Conservation (phyloP, 2,329 filamentous ascomycete species). For the Rugonectria rugulosa region DNA sequence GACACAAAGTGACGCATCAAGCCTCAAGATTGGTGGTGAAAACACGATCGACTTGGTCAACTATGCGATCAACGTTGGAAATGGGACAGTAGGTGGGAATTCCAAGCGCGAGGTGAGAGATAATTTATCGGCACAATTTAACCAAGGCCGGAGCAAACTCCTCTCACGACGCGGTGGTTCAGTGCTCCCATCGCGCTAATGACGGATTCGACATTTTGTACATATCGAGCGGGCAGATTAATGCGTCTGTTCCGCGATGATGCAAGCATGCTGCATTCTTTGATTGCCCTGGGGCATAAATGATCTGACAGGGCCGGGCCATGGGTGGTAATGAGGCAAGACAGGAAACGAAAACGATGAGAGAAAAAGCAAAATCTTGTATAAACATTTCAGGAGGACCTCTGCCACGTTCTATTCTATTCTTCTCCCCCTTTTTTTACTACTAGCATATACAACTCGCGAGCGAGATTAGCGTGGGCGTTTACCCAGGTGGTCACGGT, state of each 20-base stretch:
- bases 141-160: background rate
- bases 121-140: constrained; percentile 1
- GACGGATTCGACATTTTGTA: constrained; percentile 26
- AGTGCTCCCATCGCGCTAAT: constrained; percentile 1
- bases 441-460: constrained; percentile 39
- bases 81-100: constrained; percentile 39
- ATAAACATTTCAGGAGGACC: constrained; percentile 34
- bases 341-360: constrained; percentile 25
- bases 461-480: constrained; percentile 42
- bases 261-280: constrained; percentile 23
- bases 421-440: constrained; percentile 22
- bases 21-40: constrained; percentile 51
- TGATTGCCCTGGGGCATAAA: constrained; percentile 12
- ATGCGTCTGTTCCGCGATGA: constrained; percentile 27
- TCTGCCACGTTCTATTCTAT: constrained; percentile 32
- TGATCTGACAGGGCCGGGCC: constrained; percentile 22
- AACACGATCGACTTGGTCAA: constrained; percentile 61
- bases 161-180: constrained; percentile 23
- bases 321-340: constrained; percentile 34
- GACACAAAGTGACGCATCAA: constrained; percentile 50
- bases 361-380: constrained; percentile 32
- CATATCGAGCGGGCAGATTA: constrained; percentile 32
- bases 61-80: constrained; percentile 51
- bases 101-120: constrained; percentile 28
- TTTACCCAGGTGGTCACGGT: constrained; percentile 33